Percentiles rank a stretch among this genome's conserved stretches.
Conservation (phyloP, 805 yeast species). For the Tetrapisispora iriomotensis region DNA sequence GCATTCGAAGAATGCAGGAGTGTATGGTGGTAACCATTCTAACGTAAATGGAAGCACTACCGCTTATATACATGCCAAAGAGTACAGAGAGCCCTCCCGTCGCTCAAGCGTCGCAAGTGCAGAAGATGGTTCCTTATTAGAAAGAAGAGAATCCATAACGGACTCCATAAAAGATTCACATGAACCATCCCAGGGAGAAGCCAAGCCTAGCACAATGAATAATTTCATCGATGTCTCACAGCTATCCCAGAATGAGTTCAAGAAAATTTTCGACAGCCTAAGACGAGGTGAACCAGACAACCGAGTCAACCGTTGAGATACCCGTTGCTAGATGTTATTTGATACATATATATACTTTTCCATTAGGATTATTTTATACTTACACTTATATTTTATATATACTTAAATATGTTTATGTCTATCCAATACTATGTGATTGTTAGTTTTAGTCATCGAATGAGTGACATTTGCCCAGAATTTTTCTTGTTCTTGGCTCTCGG, state of each 20-base stretch:
- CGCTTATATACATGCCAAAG: conserved; percentile 15
- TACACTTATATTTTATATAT: too few species aligned
- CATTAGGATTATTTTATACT: too few species aligned
- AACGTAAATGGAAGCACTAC: conserved; percentile 17
- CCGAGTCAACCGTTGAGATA: conserved; percentile 13
- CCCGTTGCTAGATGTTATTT: too few species aligned
- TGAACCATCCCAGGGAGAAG: conserved; percentile 1
- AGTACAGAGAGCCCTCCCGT: conserved; percentile 8
- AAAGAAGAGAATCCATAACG: conserved; percentile 2
- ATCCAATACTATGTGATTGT: too few species aligned
- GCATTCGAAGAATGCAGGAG: conserved; percentile 17
- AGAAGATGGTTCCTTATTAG: not conserved
- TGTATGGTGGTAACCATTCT: conserved; percentile 14
- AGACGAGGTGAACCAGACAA: conserved; percentile 23
- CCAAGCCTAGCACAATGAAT: conserved; percentile 2
- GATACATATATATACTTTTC: too few species aligned
- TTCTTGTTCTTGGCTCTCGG: too few species aligned
- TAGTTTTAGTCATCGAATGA: too few species aligned
- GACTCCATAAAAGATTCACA: conserved; percentile 3
- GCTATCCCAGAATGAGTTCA: conserved; percentile 18
- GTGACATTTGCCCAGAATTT: too few species aligned
- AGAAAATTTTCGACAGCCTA: conserved; percentile 13
- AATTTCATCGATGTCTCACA: conserved; percentile 14
- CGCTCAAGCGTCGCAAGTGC: not conserved
- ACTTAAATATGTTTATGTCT: too few species aligned